A percentile compares a stretch with the other conserved stretches of the same genome.
Conservation (phyloP, 768 basidiomycete genomes). For the Nevesoporus exiguus region DNA sequence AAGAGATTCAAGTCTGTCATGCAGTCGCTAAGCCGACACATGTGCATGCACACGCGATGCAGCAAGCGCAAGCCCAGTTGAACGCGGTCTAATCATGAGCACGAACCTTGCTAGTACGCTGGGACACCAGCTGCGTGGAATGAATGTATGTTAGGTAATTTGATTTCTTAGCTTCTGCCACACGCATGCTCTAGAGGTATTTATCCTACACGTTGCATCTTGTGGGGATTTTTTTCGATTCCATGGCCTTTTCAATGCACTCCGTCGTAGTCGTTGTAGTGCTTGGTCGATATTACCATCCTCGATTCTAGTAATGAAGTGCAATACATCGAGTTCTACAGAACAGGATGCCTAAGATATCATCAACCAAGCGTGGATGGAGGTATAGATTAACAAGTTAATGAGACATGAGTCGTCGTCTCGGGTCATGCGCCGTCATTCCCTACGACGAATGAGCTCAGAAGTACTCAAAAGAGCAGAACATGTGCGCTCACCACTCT, state of each 20-base stretch:
- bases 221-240: no score
- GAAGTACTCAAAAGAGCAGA: not conserved
- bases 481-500: conserved; percentile 56
- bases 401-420: not conserved
- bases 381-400: conserved; percentile 6
- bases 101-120: no score
- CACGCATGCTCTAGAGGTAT: conserved; percentile 17
- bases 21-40: conserved; percentile 60
- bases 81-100: conserved; percentile 11
- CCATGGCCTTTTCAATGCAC: no score
- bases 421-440: conserved; percentile 32
- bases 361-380: not conserved
- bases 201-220: conserved; percentile 16
- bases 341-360: not conserved
- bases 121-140: no score
- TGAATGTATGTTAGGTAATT: no score
- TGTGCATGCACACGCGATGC: conserved; percentile 65
- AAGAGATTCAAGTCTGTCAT: conserved; percentile 80
- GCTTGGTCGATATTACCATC: conserved; percentile 18
- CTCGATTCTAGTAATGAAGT: conserved; percentile 4
- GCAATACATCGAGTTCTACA: conserved; percentile 10
- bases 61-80: conserved; percentile 51
- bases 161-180: conserved; percentile 1
- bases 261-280: conserved; percentile 19
- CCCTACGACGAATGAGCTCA: conserved; percentile 11